These are phyloP conservation scores for Boletus sp. DNA, from an alignment of 1,284 basidiomycete genomes.

Conservation along the genomic window DNA sequence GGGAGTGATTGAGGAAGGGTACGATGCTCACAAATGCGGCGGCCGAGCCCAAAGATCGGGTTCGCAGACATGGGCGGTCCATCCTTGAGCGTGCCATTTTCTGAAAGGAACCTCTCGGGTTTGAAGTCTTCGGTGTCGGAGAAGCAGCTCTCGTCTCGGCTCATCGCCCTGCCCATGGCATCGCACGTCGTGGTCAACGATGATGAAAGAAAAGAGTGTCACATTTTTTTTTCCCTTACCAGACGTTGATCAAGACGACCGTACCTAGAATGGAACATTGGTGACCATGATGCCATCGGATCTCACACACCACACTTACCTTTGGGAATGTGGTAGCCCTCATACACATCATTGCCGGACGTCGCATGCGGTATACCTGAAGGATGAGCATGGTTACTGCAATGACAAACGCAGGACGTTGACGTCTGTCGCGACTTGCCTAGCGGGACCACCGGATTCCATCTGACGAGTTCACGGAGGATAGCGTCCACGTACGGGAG, in stretches of 20 bases:
- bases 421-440: slow-evolving; percentile 28
- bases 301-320: slow-evolving; percentile 8
- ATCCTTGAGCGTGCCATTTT: slow-evolving; percentile 15
- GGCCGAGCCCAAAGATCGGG: slow-evolving; percentile 40
- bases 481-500: slow-evolving; percentile 37
- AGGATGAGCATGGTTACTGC: slow-evolving; percentile 4
- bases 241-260: slow-evolving; percentile 28
- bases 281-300: not conserved
- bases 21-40: slow-evolving; percentile 33
- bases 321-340: slow-evolving; percentile 29
- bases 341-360: slow-evolving; percentile 29
- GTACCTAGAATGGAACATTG: slow-evolving; percentile 24
- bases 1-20: no score
- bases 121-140: slow-evolving; percentile 21
- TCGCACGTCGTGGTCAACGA: slow-evolving; percentile 4
- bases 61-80: slow-evolving; percentile 33
- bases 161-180: slow-evolving; percentile 31
- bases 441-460: slow-evolving; percentile 32
- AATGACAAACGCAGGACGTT: slow-evolving; percentile 6
- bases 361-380: slow-evolving; percentile 28
- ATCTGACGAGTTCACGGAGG: slow-evolving; percentile 37
- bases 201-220: not conserved
- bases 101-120: slow-evolving; percentile 23
- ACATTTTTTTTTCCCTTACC: slow-evolving; percentile 15
- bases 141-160: slow-evolving; percentile 18